Percentiles rank a stretch among this genome's conserved stretches.
Conservation (phyloP, 108 stramenopile species). For the Cyclotella cryptica region DNA sequence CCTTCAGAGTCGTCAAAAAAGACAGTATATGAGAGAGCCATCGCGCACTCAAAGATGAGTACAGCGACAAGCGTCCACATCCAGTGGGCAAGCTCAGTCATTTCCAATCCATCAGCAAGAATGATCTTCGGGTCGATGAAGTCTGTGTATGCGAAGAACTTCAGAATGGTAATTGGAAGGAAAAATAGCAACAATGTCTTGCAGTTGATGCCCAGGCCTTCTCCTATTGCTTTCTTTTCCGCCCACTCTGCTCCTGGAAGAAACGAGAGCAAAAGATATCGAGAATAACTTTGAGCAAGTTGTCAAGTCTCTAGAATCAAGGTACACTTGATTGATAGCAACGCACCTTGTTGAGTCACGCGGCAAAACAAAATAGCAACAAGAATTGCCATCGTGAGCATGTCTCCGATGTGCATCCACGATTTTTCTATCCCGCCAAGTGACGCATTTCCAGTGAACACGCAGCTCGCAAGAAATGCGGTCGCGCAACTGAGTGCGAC, state of each 20-base stretch:
- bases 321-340: neutral
- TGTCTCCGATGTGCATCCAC: conserved; percentile 55
- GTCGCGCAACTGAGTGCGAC: conserved; percentile 38
- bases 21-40: conserved; percentile 36
- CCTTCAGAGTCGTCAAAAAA: conserved; percentile 50
- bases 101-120: conserved; percentile 49
- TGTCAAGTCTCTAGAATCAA: neutral
- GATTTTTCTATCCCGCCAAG: conserved; percentile 49
- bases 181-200: conserved; percentile 49
- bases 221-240: conserved; percentile 28
- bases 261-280: neutral
- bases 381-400: conserved; percentile 33
- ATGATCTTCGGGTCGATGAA: conserved; percentile 37
- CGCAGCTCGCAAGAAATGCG: conserved; percentile 37
- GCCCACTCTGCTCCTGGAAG: conserved; percentile 39
- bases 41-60: conserved; percentile 23
- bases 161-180: conserved; percentile 9
- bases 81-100: conserved; percentile 38
- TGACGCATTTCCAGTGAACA: conserved; percentile 50
- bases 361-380: conserved; percentile 7
- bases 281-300: neutral
- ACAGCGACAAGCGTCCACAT: conserved; percentile 42
- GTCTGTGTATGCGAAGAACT: conserved; percentile 50
- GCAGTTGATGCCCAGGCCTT: conserved; percentile 52
- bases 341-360: conserved; percentile 20